phyloP scores from a whole-genome alignment of 129 eudicot genomes.

The Kitagawia praeruptora region DNA sequence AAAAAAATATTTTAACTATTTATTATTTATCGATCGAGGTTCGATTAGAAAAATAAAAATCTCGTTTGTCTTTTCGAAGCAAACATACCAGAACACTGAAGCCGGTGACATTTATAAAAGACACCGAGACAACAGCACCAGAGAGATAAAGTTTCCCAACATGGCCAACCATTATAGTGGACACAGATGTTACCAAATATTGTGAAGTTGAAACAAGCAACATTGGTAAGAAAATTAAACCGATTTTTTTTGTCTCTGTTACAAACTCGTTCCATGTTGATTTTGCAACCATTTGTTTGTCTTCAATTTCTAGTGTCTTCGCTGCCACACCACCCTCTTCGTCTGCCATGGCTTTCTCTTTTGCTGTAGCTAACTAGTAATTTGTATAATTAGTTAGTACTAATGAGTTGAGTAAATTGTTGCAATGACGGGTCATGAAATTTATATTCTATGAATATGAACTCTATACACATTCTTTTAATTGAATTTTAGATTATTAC shows the following conservation, averaged over 20 bases:
- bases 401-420: no score
- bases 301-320: neutral
- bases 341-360: neutral
- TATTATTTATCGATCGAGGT: no score
- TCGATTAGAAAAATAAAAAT: no score
- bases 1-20: no score
- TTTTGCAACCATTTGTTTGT: neutral
- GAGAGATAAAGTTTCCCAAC: slow-evolving; percentile 5
- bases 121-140: neutral
- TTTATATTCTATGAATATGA: no score
- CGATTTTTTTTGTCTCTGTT: neutral
- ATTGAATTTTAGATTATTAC: no score
- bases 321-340: neutral
- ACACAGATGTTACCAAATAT: neutral
- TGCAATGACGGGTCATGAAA: no score
- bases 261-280: neutral
- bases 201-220: neutral
- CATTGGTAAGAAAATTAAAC: neutral
- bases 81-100: slow-evolving; percentile 13
- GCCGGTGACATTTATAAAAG: slow-evolving; percentile 12
- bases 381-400: no score
- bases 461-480: no score
- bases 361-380: neutral
- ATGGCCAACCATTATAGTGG: slow-evolving; percentile 8
- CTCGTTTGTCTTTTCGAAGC: neutral